Evolutionary conservation across 768 basidiomycete species (phyloP), one percentile per base, ranked within the genome.

Genomic region (Boletus rufocinnamomeus): DNA sequence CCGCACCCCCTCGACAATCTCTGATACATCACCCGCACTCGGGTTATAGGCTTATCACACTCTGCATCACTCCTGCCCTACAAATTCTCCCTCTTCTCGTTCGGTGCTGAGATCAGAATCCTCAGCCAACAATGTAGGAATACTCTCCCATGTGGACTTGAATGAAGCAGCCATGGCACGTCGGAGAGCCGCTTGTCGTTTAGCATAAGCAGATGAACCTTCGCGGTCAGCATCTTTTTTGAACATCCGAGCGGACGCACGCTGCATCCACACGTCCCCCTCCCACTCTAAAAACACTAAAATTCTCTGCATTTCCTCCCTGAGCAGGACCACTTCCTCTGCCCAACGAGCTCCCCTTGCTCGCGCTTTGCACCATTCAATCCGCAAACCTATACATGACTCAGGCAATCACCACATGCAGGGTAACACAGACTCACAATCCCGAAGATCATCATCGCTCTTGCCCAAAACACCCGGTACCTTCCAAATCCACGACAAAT

Each of bases 341-440:
- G 43, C 32, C 43, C 43, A 57, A 2, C 25, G 43, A 28, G 41
- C 50, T 19, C n/a, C n/a, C n/a, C n/a, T n/a, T n/a, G 40, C 32
- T 6, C 16, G 3, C 91, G 91, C 46, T 45, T n/a, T n/a, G n/a
- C n/a, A n/a, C n/a, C n/a, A n/a, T n/a, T n/a, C 30, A 19, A 53
- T 45, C 5, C 6, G 21, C 32, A 53, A 23, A 27, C 43, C 52
- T 45, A 45, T n/a, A 16, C 1, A 11, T 13, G 6, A 10, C 6
- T 25, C 16, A 53, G 25, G 25, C 10, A 27, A 21, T 10, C 6
- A 16, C 6, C 21, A 19, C 3, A 1, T 17, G 8, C n/a, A 32
- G 10, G 3, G 13, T 8, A 34, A n/a, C n/a, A 14, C 2, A 4
- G 11, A n/a, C 43, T 35, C 8, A 54, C 32, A 32, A 13, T 54